Evolutionary conservation across 441 rosid genomes (phyloP).

Genomic region (Adansonia gregorii): DNA sequence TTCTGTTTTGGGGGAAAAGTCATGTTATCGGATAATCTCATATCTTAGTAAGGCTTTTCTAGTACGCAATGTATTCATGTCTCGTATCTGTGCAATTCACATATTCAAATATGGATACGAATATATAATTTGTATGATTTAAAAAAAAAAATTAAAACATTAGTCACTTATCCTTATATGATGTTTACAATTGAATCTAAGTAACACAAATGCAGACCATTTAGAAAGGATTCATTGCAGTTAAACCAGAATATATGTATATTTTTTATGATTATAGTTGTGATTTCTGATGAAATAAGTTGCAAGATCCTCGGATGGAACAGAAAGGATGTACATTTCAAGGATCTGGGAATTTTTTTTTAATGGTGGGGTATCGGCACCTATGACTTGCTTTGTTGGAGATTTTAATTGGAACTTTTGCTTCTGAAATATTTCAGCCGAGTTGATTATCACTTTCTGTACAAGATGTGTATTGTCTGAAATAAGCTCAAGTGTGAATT

Average conservation of each 20-base stretch:
- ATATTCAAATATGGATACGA: too few species aligned
- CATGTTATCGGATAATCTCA: background rate
- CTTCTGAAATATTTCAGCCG: background rate
- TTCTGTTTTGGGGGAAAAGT: background rate
- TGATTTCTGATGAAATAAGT: background rate
- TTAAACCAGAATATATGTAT: background rate
- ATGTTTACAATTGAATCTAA: too few species aligned
- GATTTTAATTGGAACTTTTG: background rate
- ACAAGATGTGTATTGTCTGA: background rate
- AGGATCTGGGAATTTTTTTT: background rate
- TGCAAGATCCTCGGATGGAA: background rate
- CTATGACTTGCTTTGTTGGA: background rate
- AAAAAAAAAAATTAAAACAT: too few species aligned
- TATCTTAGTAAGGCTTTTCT: background rate
- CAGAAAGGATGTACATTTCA: background rate
- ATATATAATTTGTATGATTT: too few species aligned
- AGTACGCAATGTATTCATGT: too few species aligned
- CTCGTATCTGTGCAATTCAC: too few species aligned
- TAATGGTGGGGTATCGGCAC: background rate
- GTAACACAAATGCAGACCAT: background rate
- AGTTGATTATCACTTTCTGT: too few species aligned
- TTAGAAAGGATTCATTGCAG: background rate
- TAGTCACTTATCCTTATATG: too few species aligned
- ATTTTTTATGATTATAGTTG: background rate
- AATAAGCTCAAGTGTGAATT: background rate